phyloP scores from a whole-genome alignment of 352 stramenopile species.

The Pythium brassicae region DNA sequence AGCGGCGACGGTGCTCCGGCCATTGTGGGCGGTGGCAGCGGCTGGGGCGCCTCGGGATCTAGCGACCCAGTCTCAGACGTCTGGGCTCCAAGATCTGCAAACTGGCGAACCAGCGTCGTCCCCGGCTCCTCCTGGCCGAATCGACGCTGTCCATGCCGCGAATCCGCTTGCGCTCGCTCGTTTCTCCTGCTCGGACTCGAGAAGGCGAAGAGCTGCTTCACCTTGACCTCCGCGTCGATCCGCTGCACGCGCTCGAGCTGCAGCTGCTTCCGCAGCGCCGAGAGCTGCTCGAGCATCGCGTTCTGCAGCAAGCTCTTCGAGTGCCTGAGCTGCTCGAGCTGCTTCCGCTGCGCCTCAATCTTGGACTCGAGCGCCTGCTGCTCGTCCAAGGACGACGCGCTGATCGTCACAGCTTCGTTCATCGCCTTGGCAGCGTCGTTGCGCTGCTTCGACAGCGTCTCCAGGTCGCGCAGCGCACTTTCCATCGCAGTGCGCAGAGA shows the following conservation, averaged over 20 bases:
- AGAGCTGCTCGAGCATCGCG: conserved; percentile 79
- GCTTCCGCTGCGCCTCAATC: conserved; percentile 55
- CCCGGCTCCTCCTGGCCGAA: neutral
- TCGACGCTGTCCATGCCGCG: neutral
- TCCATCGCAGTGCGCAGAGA: conserved; percentile 65
- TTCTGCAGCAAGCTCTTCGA: conserved; percentile 77
- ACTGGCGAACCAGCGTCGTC: too few species aligned
- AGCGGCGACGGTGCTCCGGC: conserved; percentile 26
- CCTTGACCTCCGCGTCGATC: conserved; percentile 61
- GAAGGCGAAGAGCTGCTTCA: conserved; percentile 42
- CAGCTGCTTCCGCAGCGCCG: conserved; percentile 71
- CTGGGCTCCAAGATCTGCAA: neutral
- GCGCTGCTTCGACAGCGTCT: conserved; percentile 57
- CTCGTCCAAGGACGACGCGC: conserved; percentile 72
- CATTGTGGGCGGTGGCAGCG: conserved; percentile 43
- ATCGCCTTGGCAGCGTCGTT: conserved; percentile 78
- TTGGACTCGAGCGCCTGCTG: conserved; percentile 60
- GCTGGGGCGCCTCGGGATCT: conserved; percentile 34
- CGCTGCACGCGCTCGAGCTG: conserved; percentile 63
- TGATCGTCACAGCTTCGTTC: conserved; percentile 83
- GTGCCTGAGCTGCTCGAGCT: conserved; percentile 73
- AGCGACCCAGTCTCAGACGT: neutral
- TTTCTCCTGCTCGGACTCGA: conserved; percentile 8
- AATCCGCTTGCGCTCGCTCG: neutral
- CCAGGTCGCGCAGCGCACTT: conserved; percentile 53